These are phyloP conservation scores for Phytopythium helicoides DNA, from an alignment of 352 stramenopile genomes.

Conservation along the genomic window DNA sequence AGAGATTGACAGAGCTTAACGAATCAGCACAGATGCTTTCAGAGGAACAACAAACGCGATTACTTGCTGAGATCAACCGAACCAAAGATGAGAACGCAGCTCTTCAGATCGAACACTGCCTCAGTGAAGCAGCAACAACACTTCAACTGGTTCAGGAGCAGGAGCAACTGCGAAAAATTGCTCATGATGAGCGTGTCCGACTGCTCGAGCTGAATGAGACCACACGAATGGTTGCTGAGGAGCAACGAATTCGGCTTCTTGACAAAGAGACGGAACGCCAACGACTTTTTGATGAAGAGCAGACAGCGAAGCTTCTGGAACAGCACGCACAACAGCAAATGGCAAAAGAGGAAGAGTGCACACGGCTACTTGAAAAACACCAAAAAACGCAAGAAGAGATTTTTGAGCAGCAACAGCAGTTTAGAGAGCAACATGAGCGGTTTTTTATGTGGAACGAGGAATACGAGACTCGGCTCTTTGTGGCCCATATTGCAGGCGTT, in stretches of 20 bases:
- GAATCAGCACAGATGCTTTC: slow-evolving; percentile 4
- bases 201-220: slow-evolving; percentile 4
- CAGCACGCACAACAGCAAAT: slow-evolving; percentile 2
- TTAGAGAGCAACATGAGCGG: slow-evolving; percentile 6
- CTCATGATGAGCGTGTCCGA: slow-evolving; percentile 4
- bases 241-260: neutral
- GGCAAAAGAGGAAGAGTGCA: neutral
- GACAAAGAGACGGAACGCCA: slow-evolving; percentile 1
- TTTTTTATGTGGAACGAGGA: slow-evolving; percentile 8
- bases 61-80: neutral
- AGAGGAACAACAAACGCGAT: slow-evolving; percentile 1
- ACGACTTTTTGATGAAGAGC: slow-evolving; percentile 1
- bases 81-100: slow-evolving; percentile 4
- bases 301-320: neutral
- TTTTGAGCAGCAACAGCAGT: neutral
- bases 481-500: neutral
- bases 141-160: slow-evolving; percentile 2
- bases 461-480: slow-evolving; percentile 3
- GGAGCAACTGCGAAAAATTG: slow-evolving; percentile 3
- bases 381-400: neutral
- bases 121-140: slow-evolving; percentile 2
- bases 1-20: slow-evolving; percentile 2
- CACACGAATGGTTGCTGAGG: slow-evolving; percentile 2
- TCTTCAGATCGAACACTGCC: neutral
- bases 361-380: neutral